Evolutionary conservation across 2,329 filamentous ascomycete species (phyloP).

Genomic region (Aspergillus sp.): DNA sequence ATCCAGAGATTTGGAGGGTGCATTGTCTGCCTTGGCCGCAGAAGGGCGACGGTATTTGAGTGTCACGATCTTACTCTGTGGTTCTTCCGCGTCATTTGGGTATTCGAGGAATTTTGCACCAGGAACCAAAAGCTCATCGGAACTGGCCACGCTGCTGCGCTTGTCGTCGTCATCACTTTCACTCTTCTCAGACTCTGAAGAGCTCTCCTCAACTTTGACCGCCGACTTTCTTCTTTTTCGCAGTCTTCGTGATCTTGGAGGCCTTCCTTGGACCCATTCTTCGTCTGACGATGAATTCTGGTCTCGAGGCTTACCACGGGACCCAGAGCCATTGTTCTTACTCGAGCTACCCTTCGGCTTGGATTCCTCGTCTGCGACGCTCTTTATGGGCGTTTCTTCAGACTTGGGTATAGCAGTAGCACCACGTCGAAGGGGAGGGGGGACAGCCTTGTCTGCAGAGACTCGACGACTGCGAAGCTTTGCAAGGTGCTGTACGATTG

Average conservation of each 20-base stretch:
- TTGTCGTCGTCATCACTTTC: conserved; percentile 15
- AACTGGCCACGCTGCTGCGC: neutral
- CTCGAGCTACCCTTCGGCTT: neutral
- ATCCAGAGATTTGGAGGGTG: neutral
- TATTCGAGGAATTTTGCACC: conserved; percentile 21
- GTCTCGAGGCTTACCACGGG: neutral
- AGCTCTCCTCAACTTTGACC: neutral
- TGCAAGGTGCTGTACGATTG: conserved; percentile 50
- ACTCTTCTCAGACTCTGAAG: neutral
- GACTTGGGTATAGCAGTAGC: conserved; percentile 21
- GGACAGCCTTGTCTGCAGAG: conserved; percentile 36
- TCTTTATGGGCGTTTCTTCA: neutral
- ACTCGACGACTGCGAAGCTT: conserved; percentile 45
- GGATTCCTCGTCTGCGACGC: neutral
- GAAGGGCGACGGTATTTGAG: conserved; percentile 13
- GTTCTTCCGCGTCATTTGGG: conserved; percentile 14
- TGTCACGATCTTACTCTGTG: conserved; percentile 16
- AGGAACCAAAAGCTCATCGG: conserved; percentile 17
- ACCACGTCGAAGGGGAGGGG: conserved; percentile 43
- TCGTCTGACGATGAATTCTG: conserved; percentile 5
- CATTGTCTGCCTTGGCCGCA: neutral
- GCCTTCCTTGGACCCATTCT: conserved; percentile 6
- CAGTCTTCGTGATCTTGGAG: neutral
- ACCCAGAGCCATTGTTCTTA: neutral
- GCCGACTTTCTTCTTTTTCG: neutral